Percentiles rank a stretch among this genome's conserved stretches.
These are phyloP conservation scores for Malassezia psittaci DNA, from an alignment of 1,284 basidiomycete species.

Conservation along the genomic window DNA sequence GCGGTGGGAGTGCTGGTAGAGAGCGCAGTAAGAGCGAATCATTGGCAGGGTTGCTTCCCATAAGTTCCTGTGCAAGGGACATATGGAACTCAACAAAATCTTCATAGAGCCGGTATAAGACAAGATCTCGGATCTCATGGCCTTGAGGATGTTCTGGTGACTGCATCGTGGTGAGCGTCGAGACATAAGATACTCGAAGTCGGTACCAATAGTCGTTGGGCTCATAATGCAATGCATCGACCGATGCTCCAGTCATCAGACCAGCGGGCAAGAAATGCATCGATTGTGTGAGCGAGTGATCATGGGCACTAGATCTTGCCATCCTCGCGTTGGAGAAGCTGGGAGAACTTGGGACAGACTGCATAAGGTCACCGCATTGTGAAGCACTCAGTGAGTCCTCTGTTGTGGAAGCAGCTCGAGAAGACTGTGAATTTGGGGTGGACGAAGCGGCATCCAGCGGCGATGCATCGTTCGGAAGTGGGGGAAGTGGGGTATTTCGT, in stretches of 20 bases:
- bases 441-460: not conserved
- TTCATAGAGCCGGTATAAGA: constrained; percentile 88
- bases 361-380: not conserved
- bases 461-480: not conserved
- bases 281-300: not conserved
- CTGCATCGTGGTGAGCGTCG: constrained; percentile 22
- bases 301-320: not conserved
- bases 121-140: constrained; percentile 58
- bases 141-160: constrained; percentile 27
- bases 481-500: not conserved
- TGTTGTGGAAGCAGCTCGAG: not conserved
- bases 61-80: constrained; percentile 54
- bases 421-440: not conserved
- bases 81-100: constrained; percentile 99
- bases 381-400: not conserved
- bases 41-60: constrained; percentile 75
- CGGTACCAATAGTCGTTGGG: constrained; percentile 96
- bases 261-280: constrained; percentile 51
- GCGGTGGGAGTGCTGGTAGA: constrained; percentile 43
- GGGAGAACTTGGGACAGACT: not conserved
- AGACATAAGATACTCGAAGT: constrained; percentile 65
- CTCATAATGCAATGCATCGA: constrained; percentile 92
- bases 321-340: not conserved
- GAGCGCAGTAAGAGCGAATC: constrained; percentile 74
- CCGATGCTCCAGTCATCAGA: constrained; percentile 69